Percentiles rank a stretch among this genome's conserved stretches.
Evolutionary conservation across 176 grass and related monocot genomes (phyloP).

Genomic region (Oryza coarctata): DNA sequence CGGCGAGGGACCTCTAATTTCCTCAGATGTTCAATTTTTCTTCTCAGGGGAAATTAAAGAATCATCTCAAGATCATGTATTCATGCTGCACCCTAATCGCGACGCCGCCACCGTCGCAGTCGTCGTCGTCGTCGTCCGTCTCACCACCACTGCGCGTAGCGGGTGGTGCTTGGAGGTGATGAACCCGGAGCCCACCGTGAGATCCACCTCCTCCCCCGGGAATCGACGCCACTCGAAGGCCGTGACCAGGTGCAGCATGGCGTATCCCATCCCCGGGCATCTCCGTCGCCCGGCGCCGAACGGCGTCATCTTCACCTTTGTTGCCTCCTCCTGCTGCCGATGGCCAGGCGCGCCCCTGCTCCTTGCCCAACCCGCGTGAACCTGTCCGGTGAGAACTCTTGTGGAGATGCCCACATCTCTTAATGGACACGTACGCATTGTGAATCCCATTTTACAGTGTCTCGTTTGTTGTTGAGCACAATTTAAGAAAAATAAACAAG

Average conservation of each 20-base stretch:
- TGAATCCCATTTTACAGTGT: too few relatives aligned
- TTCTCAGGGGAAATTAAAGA: too few relatives aligned
- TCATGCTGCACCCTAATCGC: too few relatives aligned
- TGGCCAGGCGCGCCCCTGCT: neutral
- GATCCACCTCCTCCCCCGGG: neutral
- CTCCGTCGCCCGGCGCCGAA: neutral
- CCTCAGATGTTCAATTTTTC: too few relatives aligned
- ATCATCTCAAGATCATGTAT: too few relatives aligned
- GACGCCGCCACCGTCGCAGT: too few relatives aligned
- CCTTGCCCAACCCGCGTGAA: slow-evolving; percentile 21
- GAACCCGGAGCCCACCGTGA: neutral
- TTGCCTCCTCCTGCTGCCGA: slow-evolving; percentile 8
- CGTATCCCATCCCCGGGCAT: slow-evolving; percentile 16
- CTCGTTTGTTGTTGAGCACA: too few relatives aligned
- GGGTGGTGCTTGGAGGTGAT: neutral
- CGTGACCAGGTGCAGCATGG: neutral
- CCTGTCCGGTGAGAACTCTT: slow-evolving; percentile 13
- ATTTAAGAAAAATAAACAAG: too few relatives aligned
- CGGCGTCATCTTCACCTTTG: slow-evolving; percentile 10
- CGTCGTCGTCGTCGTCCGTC: too few relatives aligned
- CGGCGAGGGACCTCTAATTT: too few relatives aligned
- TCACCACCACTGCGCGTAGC: neutral
- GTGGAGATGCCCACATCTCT: slow-evolving; percentile 6
- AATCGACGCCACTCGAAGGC: neutral
- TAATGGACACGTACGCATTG: too few relatives aligned